Evolutionary conservation across 2,329 filamentous ascomycete species (phyloP).

Genomic region (Fusarium sp.): DNA sequence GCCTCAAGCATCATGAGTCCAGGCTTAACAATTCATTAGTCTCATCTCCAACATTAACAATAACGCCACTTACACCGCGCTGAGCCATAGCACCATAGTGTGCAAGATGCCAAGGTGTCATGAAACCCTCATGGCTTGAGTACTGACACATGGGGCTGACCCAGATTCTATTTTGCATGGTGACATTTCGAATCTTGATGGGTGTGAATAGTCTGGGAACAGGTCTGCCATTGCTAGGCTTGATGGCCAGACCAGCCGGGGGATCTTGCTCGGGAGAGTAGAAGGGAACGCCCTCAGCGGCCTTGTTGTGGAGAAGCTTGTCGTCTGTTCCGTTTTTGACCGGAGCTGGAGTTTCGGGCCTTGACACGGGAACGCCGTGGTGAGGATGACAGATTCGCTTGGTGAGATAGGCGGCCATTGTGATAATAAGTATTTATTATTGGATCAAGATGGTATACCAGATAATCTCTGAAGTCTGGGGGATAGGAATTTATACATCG

Average conservation of each 20-base stretch:
- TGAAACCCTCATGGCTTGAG: conserved; percentile 64
- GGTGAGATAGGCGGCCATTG: conserved; percentile 45
- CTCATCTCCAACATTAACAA: conserved; percentile 29
- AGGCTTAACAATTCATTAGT: conserved; percentile 47
- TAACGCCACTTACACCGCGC: conserved; percentile 63
- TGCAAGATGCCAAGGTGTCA: conserved; percentile 77
- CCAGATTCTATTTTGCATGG: conserved; percentile 59
- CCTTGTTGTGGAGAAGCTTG: conserved; percentile 37
- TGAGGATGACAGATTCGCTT: conserved; percentile 43
- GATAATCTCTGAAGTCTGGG: background rate
- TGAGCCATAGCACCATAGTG: conserved; percentile 79
- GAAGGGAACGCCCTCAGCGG: conserved; percentile 54
- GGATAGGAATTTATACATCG: background rate
- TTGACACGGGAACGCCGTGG: conserved; percentile 42
- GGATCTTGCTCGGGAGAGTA: conserved; percentile 61
- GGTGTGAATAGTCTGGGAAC: conserved; percentile 64
- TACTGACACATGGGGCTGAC: conserved; percentile 62
- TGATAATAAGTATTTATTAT: background rate
- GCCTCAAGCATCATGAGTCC: conserved; percentile 77
- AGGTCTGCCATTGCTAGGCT: conserved; percentile 57
- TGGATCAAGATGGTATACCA: background rate
- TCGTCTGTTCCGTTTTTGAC: conserved; percentile 39
- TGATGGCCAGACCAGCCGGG: conserved; percentile 55
- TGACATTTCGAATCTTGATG: conserved; percentile 57
- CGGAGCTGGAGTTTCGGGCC: conserved; percentile 35